Evolutionary conservation across 208 protist species (phyloP).

Genomic region (Trypanosoma conorhini): DNA sequence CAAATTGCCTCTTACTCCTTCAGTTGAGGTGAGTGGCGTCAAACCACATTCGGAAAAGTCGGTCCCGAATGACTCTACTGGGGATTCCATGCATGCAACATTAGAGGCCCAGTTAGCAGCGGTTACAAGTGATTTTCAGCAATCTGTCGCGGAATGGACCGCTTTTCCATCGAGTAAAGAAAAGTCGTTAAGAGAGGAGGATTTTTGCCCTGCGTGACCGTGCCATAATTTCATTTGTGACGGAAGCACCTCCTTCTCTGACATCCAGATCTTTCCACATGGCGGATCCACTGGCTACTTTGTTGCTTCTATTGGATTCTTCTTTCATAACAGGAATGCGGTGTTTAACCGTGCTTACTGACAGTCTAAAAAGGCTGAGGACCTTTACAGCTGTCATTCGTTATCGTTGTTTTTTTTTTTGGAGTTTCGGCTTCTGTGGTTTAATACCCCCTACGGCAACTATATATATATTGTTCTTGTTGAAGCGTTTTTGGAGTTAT

Average conservation of each 20-base stretch:
- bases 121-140: conserved; percentile 27
- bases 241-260: neutral
- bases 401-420: neutral
- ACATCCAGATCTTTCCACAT: neutral
- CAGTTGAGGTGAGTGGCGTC: neutral
- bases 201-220: conserved; percentile 17
- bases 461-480: neutral
- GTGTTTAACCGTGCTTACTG: neutral
- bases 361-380: neutral
- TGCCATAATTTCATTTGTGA: neutral
- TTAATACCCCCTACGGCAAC: neutral
- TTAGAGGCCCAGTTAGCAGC: conserved; percentile 24
- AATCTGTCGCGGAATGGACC: conserved; percentile 28
- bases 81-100: neutral
- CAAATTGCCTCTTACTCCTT: neutral
- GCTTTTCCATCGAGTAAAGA: neutral
- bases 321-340: neutral
- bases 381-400: neutral
- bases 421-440: neutral
- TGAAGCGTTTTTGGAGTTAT: neutral
- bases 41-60: neutral
- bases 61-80: neutral
- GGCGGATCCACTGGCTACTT: neutral
- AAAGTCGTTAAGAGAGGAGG: conserved; percentile 7
- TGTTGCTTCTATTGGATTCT: neutral